Evolutionary conservation across 495 filamentous ascomycete genomes (phyloP).

Genomic region (Talaromyces ruber): DNA sequence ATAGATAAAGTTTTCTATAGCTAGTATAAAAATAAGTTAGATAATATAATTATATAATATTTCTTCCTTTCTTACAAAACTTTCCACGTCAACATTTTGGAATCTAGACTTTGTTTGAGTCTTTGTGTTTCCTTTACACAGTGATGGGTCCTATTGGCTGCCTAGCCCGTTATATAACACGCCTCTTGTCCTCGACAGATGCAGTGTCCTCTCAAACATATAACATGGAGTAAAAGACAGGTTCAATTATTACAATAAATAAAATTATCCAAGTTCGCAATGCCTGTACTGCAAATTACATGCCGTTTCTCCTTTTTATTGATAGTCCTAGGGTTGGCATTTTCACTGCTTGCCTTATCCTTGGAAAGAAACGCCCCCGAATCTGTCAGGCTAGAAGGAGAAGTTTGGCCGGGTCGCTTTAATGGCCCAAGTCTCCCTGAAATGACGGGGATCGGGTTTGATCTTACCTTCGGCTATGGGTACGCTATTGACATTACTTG

Average conservation of each 20-base stretch:
- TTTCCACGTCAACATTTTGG: no score
- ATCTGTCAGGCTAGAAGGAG: neutral
- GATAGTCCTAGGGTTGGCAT: neutral
- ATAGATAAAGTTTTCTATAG: no score
- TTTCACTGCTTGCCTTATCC: neutral
- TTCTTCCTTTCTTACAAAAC: no score
- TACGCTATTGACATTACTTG: neutral
- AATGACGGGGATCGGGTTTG: neutral
- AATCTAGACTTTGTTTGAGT: no score
- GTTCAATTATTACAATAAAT: neutral
- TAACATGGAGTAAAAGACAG: neutral
- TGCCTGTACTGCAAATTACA: neutral
- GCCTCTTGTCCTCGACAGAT: neutral
- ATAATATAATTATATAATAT: no score
- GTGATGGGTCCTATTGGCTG: neutral
- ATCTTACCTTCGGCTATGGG: neutral
- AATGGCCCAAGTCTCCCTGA: neutral
- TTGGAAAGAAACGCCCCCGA: neutral
- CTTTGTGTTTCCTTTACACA: neutral
- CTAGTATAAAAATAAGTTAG: no score
- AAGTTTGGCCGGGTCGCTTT: neutral
- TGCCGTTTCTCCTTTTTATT: neutral
- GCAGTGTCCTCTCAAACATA: neutral
- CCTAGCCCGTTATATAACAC: neutral
- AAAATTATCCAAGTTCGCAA: neutral